phyloP scores from a whole-genome alignment of 2,329 filamentous ascomycete species.

The Ascochyta lentis region DNA sequence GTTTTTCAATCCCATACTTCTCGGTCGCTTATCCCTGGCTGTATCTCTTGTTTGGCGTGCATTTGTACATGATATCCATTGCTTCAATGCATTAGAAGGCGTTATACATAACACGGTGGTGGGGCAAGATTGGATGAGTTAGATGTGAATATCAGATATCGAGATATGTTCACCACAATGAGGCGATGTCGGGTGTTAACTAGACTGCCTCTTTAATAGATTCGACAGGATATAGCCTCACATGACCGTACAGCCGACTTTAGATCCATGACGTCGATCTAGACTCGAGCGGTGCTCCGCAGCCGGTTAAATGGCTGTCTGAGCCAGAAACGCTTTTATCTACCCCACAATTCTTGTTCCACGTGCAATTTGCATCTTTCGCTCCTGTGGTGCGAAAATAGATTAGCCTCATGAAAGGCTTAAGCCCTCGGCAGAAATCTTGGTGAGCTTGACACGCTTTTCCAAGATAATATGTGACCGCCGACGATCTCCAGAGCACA shows the following conservation, averaged over 20 bases:
- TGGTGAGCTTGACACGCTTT: constrained; percentile 20
- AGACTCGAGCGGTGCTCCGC: neutral
- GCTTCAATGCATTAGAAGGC: neutral
- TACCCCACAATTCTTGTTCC: neutral
- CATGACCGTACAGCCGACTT: neutral
- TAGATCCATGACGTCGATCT: neutral
- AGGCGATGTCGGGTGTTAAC: neutral
- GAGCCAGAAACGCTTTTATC: neutral
- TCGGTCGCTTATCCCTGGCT: neutral
- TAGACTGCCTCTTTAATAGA: neutral
- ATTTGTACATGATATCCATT: neutral
- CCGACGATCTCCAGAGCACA: no score
- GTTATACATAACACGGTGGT: neutral
- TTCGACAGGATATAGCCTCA: neutral
- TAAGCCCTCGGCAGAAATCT: constrained; percentile 20
- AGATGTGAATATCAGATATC: neutral
- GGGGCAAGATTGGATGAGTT: neutral
- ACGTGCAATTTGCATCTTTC: neutral
- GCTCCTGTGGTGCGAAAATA: constrained; percentile 8
- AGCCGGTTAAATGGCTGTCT: neutral
- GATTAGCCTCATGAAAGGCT: constrained; percentile 22
- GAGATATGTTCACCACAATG: neutral
- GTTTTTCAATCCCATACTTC: neutral
- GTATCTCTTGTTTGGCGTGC: neutral
- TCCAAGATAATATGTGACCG: neutral